A percentile compares a stretch with the other conserved stretches of the same genome.
Evolutionary conservation across 108 stramenopile species (phyloP).

Genomic region (Skeletonema grethae): DNA sequence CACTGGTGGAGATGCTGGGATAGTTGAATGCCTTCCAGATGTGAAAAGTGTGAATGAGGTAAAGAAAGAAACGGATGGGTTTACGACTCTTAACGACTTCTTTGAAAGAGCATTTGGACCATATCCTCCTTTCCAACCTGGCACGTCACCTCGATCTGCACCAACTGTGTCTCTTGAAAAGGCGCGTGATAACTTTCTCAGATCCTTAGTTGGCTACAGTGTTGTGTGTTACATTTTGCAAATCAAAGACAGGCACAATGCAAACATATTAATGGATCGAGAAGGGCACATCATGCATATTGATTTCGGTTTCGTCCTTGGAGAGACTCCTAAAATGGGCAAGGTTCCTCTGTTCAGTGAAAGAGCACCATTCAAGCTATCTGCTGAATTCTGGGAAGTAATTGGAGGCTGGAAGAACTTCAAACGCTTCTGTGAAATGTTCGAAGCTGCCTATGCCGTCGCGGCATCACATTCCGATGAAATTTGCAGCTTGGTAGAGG

Average conservation of each 20-base stretch:
- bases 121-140: slow-evolving; percentile 39
- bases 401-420: slow-evolving; percentile 92
- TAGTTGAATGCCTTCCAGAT: slow-evolving; percentile 86
- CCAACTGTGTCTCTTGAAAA: slow-evolving; percentile 64
- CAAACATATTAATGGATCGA: slow-evolving; percentile 94
- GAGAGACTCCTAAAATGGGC: slow-evolving; percentile 92
- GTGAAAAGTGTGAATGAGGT: slow-evolving; percentile 88
- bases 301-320: slow-evolving; percentile 97
- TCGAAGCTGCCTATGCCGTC: slow-evolving; percentile 82
- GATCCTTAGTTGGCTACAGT: slow-evolving; percentile 90
- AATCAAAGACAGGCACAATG: slow-evolving; percentile 98
- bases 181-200: slow-evolving; percentile 88
- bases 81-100: slow-evolving; percentile 70
- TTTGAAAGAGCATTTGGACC: slow-evolving; percentile 82
- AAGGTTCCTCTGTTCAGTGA: slow-evolving; percentile 89
- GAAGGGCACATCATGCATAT: slow-evolving; percentile 81
- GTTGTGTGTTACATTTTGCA: slow-evolving; percentile 95
- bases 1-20: slow-evolving; percentile 83
- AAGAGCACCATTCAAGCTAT: slow-evolving; percentile 93
- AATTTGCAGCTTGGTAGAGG: slow-evolving; percentile 76
- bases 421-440: slow-evolving; percentile 83
- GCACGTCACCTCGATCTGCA: slow-evolving; percentile 4
- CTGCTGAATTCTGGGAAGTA: slow-evolving; percentile 88
- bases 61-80: slow-evolving; percentile 81
- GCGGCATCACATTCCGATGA: slow-evolving; percentile 77